Evolutionary conservation across 805 yeast genomes (phyloP), one percentile per base, ranked within the genome.

Genomic region (Kregervanrija pseudodelftensis): DNA sequence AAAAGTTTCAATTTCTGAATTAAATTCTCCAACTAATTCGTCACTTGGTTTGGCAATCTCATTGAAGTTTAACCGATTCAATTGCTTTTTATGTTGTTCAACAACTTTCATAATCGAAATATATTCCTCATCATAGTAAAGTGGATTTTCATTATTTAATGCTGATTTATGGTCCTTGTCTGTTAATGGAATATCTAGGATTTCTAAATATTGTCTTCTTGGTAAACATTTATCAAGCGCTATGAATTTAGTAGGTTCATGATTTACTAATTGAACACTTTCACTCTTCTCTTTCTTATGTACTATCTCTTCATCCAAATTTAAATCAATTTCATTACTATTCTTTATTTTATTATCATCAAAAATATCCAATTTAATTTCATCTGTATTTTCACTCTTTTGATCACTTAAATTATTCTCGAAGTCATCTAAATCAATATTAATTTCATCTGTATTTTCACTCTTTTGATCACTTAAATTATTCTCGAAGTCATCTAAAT

Each of bases 191-290:
- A 84, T 62, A 1, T 72, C 68, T 12, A 79, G 17, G 4, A 74
- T 53, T 46, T 82, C 82, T 9, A 88, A 50, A 56, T 73, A 86
- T 17, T 66, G 56, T 16, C 95, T 67, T 13, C 71, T 64, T 1
- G 88, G 87, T 1, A 85, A 66, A 54, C 95, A 87, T 61, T 91
- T 91, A 59, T 90, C 97, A 28, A 91, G 68, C 0, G 98, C 93
- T 30, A 86, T 61, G 54, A 89, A 91, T 11, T 62, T 55, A 1
- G 65, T 59, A 3, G 58, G 52, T 4, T n/a, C 10, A 13, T n/a
- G 14, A 7, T 11, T 14, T 16, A 36, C 34, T 41, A 33, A 15
- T n/a, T 37, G 11, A 8, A n/a, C 15, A 13, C 12, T 13, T 17
- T 22, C 17, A 14, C 5, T 28, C 30, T 10, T 28, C 39, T 8